Evolutionary conservation across 139 green algal species (phyloP), one percentile per base, ranked within the genome.

Genomic region (Haematococcus lacustris): DNA sequence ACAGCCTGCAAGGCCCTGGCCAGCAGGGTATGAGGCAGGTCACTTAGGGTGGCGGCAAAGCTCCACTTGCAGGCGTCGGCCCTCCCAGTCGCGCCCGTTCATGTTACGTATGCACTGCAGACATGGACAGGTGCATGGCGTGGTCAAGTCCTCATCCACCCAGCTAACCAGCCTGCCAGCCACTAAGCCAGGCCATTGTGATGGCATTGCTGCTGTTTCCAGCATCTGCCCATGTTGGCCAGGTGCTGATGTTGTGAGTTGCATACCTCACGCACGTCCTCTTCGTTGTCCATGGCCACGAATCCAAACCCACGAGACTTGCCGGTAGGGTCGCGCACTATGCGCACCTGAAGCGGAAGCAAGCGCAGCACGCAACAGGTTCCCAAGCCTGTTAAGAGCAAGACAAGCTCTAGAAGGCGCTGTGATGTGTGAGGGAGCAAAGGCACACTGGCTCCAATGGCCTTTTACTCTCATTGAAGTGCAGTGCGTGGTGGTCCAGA

Each of bases 291-390:
- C 82, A 90, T 88, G 25, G 68, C 71, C 70, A 91, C 80, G 73
- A 91, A 91, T 0, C 82, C 86, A 76, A 91, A 91, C 7, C 84
- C 84, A 0, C 78, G 57, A 0, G 75, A 83, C 75, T 90, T 78
- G 26, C 86, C 84, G 4, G 68, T 84, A 1, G 73, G 71, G 71
- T 91, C 77, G 9, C 84, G 78, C 60, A 91, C 84, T n/a, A 91
- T 84, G 50, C 86, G 86, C 17, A 76, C 78, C 63, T 88, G 78
- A 60, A 50, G 62, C 13, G 47, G 47, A 13, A 57, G 13, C 47
- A n/a, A 57, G 13, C 21, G 47, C 13, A n/a, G 47, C 47, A 57
- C 47, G 21, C 13, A 57, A 13, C 21, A n/a, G 21, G 13, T 13
- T 57, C 47, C 21, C 21, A 57, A 57, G 47, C 47, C 21, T 57